Evolutionary conservation across 1,284 basidiomycete species (phyloP).

Genomic region (Leccinum angustisporum): DNA sequence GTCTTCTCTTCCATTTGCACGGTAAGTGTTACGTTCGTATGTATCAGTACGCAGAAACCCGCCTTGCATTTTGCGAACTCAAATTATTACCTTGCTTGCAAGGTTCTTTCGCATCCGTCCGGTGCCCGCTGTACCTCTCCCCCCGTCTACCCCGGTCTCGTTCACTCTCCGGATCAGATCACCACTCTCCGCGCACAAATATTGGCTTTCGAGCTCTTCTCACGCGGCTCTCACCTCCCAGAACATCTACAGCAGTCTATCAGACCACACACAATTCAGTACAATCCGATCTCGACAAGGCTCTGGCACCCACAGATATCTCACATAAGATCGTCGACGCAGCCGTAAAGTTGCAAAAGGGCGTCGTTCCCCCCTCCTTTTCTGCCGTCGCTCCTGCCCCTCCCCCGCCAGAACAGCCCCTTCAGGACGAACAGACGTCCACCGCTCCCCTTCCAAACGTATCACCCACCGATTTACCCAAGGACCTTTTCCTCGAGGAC

Average conservation of each 20-base stretch:
- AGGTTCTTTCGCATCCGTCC: conserved; percentile 16
- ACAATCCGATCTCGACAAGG: conserved; percentile 63
- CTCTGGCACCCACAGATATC: conserved; percentile 59
- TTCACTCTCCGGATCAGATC: conserved; percentile 85
- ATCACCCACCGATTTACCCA: conserved; percentile 24
- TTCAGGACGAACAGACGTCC: background rate
- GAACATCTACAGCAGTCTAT: conserved; percentile 80
- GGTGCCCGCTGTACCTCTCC: conserved; percentile 28
- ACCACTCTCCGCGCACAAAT: conserved; percentile 86
- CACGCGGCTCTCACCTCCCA: conserved; percentile 79
- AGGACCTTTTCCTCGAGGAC: conserved; percentile 76
- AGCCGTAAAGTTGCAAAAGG: conserved; percentile 76
- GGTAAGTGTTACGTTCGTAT: no score
- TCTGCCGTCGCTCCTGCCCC: background rate
- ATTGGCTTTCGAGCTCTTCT: conserved; percentile 84
- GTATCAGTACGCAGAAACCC: no score
- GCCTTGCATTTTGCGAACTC: no score
- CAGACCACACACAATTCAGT: conserved; percentile 56
- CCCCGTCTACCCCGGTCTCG: conserved; percentile 61
- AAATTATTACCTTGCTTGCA: no score
- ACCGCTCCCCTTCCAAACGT: background rate
- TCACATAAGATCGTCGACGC: conserved; percentile 70
- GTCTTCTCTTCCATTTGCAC: no score
- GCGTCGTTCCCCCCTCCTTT: conserved; percentile 29
- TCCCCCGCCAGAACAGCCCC: background rate